Evolutionary conservation across 176 grass and related monocot genomes (phyloP).

Genomic region (Oryza glumipatula): DNA sequence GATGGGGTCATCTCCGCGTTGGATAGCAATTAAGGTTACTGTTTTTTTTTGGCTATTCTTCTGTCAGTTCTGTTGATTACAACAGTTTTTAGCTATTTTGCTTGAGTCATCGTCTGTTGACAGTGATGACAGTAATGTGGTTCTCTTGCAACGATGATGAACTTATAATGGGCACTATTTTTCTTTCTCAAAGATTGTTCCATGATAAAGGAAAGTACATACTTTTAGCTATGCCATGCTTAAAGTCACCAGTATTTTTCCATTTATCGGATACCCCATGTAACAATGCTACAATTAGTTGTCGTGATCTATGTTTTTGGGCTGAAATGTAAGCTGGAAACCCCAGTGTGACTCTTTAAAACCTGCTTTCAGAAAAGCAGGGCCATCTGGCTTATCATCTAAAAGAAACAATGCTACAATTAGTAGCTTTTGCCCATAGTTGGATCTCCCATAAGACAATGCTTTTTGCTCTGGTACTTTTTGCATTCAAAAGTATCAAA

Average conservation of each 20-base stretch:
- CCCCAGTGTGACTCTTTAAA: too few relatives aligned
- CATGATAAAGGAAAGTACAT: not conserved
- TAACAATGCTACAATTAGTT: not conserved
- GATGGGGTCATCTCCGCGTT: not conserved
- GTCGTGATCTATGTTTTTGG: too few relatives aligned
- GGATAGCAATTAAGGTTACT: not conserved
- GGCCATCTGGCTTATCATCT: too few relatives aligned
- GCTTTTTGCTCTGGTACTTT: slow-evolving; percentile 10
- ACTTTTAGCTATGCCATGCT: slow-evolving; percentile 14
- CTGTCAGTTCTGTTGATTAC: not conserved
- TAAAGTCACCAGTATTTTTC: slow-evolving; percentile 7
- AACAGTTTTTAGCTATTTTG: not conserved
- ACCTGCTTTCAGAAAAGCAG: too few relatives aligned
- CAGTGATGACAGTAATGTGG: not conserved
- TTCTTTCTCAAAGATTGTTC: not conserved
- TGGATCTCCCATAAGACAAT: not conserved
- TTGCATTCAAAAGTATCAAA: slow-evolving; percentile 23
- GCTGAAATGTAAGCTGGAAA: too few relatives aligned
- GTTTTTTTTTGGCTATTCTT: not conserved
- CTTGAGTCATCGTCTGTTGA: not conserved
- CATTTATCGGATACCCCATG: slow-evolving; percentile 22
- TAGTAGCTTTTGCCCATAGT: not conserved
- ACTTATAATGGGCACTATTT: not conserved
- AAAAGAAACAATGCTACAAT: not conserved
- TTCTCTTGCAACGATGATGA: not conserved